phyloP scores from a whole-genome alignment of 345 rosid genomes.

The Eucalyptus pauciflora region DNA sequence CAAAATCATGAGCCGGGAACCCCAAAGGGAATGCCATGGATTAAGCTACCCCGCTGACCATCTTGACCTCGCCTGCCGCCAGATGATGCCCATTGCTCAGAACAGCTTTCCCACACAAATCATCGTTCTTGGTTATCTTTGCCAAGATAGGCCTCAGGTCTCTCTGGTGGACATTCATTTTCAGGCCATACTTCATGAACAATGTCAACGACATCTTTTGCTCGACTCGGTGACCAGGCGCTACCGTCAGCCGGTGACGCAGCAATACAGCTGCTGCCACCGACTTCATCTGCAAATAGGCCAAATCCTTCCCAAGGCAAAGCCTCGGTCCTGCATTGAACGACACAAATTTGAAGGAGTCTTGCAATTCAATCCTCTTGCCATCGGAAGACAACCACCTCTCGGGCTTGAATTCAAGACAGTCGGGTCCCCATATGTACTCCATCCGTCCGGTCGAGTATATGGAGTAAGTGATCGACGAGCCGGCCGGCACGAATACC shows the following conservation, averaged over 20 bases:
- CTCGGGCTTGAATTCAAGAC: slow-evolving; percentile 32
- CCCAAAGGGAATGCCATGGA: not conserved
- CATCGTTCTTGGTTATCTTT: not conserved
- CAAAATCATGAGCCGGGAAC: not conserved
- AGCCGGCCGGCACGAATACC: slow-evolving; percentile 22
- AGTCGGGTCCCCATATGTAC: slow-evolving; percentile 32
- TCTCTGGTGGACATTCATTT: slow-evolving; percentile 20
- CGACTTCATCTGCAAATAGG: slow-evolving; percentile 39
- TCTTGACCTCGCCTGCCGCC: not conserved
- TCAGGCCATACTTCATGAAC: slow-evolving; percentile 36
- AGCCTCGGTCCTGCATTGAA: slow-evolving; percentile 46
- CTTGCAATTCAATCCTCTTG: slow-evolving; percentile 5
- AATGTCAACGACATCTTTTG: slow-evolving; percentile 44
- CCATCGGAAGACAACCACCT: slow-evolving; percentile 22
- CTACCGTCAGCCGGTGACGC: slow-evolving; percentile 26
- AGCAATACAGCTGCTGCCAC: slow-evolving; percentile 22
- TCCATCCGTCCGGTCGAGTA: slow-evolving; percentile 25
- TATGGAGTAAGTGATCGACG: slow-evolving; percentile 30
- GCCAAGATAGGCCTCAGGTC: slow-evolving; percentile 16
- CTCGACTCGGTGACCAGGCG: slow-evolving; percentile 30
- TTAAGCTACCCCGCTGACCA: not conserved
- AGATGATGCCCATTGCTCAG: not conserved
- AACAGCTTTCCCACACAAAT: not conserved
- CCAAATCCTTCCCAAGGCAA: slow-evolving; percentile 36
- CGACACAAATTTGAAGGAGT: slow-evolving; percentile 15